Base-by-base conservation (phyloP, 345 rosid species). In the Geranium rotundifolium region DNA sequence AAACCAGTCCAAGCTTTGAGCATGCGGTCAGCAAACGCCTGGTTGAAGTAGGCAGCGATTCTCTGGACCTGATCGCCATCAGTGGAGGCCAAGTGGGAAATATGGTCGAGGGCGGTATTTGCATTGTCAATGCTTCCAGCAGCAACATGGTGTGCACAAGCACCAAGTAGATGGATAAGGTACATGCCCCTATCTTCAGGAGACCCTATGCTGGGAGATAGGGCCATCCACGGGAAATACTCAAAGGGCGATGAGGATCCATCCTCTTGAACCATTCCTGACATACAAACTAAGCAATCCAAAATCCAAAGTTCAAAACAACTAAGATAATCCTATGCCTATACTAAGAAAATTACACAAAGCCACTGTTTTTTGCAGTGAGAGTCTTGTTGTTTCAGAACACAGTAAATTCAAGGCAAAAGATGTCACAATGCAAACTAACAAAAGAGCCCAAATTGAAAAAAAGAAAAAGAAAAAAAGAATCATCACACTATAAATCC, bases 21-120 rank as follows among this genome's bases (percentile, higher is more conserved):
- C 71, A 86, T 72, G 60, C 92, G 70, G 46, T 78, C 82, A 34
- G 89, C 92, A 12, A 86, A 74, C n/a, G 89, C 89, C 66, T 82
- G 85, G 0, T 81, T 83, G 81, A 86, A 86, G 73, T 86, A 86
- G 27, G 89, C 84, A 64, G 85, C 92, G 2, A 84, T 86, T 58
- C 92, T 75, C 77, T 86, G 89, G 76, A 86, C 75, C 6, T 88
- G 75, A 66, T 86, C 89, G 1, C 92, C 92, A 60, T 84, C 85
- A 3, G 87, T 77, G 59, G 89, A 81, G 39, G 89, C 87, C 0
- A 80, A 84, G 59, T 78, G 80, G 12, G 92, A 81, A 64, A 86
- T 86, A 9, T 76, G 87, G 72, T 84, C 87, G 15, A 86, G 82
- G 60, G 69, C 67, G 1, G 78, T 66, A 57, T 84, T 84, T 19